Evolutionary conservation across 768 basidiomycete species (phyloP), one percentile per base, ranked within the genome.

Genomic region (Lentinula edodes): DNA sequence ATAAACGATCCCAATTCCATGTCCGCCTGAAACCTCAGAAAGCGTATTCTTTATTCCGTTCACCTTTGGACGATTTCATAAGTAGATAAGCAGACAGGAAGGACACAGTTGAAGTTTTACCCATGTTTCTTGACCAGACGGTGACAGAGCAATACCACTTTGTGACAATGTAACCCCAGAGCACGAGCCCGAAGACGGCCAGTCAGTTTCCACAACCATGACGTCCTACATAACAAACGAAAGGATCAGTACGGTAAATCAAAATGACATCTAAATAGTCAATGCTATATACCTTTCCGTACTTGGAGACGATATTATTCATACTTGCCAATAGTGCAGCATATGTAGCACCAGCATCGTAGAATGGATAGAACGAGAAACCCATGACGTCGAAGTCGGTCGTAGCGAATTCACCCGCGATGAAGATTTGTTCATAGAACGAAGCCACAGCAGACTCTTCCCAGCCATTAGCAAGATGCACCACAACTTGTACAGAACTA

Each of bases 401-500:
- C 1, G 75, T 71, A 13, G 78, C 70, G 41, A 87, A 71, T 65
- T 83, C 73, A 6, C 85, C 85, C 0, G 76, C 70, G 50, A 80
- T 76, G 72, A 85, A 84, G 52, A 86, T 78, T 18, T 76, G 72
- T 38, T 74, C 71, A 69, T 76, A 88, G 70, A 82, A 87, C 43
- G 73, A 83, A 59, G 70, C 70, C 50, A 83, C 74, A 2, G 71
- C 73, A 23, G 70, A 61, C 43, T 69, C 74, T 62, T 84, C 74
- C 85, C 86, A 88, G 6, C 86, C 85, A 61, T 88, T 84, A 5
- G 85, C 84, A 52, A 87, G 76, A 66, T 87, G 86, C 28, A 87
- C 70, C 73, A 86, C 76, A 42, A 79, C 81, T 66, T 79, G 80
- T 4, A 78, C 75, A 32, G 69, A 72, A 6, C 82, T 76, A 3